Evolutionary conservation across 805 yeast genomes (phyloP), one percentile per base, ranked within the genome.

Genomic region (Barnettozyma sp.): DNA sequence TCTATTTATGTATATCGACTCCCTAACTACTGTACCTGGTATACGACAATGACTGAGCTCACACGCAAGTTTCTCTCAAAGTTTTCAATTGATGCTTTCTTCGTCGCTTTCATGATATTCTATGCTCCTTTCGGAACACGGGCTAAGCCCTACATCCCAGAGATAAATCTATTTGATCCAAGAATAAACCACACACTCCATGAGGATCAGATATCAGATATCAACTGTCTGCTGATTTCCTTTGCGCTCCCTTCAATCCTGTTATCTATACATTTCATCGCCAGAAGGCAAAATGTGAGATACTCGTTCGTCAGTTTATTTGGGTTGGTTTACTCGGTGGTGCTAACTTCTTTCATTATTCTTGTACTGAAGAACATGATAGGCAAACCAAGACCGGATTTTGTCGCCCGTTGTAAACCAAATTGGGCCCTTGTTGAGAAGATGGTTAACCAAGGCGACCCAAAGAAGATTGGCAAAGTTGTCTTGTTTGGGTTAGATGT

Each of bases 301-400:
- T 37, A 37, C 14, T 22, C 34, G 11, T 37, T 37, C 21, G 22
- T 37, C 8, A 33, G 37, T 33, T 4, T 37, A n/a, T 37, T 39
- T 15, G 42, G 42, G 7, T 10, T 35, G 3, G 30, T 35, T 6
- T 39, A 39, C 20, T 33, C 39, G 4, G 30, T 33, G 19, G 23
- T 36, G 4, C 12, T 39, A 10, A 45, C 48, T 2, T 38, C 40
- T 1, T 33, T 43, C n/a, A 33, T 44, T 8, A 40, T 47, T 8
- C 35, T 43, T 47, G 62, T 78, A 11, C 54, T 85, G 36, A 90
- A 90, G 59, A 76, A 80, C 50, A 73, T 81, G 73, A 74, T 90
- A 35, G 95, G 95, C 6, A 70, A 95, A 49, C 84, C 82, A 41
- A 66, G 97, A 35, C 97, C 97, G 0, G 97, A 90, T 59, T 84